These are phyloP conservation scores for Hypoxylon crocopeplum DNA, from an alignment of 495 filamentous ascomycete genomes.

Conservation along the genomic window DNA sequence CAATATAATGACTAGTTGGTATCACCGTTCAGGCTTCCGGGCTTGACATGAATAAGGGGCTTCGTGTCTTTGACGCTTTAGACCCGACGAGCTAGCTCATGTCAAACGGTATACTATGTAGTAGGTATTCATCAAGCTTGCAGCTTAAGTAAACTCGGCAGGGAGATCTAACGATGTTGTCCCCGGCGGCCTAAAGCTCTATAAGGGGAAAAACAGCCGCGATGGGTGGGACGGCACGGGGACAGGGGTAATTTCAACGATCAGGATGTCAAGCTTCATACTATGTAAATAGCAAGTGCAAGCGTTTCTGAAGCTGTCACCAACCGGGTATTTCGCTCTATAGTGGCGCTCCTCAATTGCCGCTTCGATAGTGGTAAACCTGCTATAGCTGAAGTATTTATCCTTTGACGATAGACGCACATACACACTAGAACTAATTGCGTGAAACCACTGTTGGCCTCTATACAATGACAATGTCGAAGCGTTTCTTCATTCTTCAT, in stretches of 20 bases:
- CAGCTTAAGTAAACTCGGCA: neutral
- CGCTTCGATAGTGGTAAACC: neutral
- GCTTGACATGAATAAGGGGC: too few relatives aligned
- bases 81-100: too few relatives aligned
- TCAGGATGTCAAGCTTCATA: conserved; percentile 9
- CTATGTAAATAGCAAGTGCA: conserved; percentile 8
- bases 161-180: neutral
- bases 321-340: conserved; percentile 24
- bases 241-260: conserved; percentile 3
- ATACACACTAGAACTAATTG: neutral
- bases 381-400: conserved; percentile 5
- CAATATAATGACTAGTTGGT: too few relatives aligned
- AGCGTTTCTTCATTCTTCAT: neutral
- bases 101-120: too few relatives aligned
- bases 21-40: too few relatives aligned
- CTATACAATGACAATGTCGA: neutral
- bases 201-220: conserved; percentile 25
- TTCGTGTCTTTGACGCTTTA: too few relatives aligned
- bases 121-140: neutral
- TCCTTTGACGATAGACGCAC: conserved; percentile 12
- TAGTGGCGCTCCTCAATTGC: conserved; percentile 7
- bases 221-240: conserved; percentile 20
- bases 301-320: conserved; percentile 9
- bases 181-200: conserved; percentile 6
- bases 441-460: neutral